Percentiles rank a stretch among this genome's conserved stretches.
Evolutionary conservation across 2,329 filamentous ascomycete species (phyloP).

Genomic region (Atkinsonella texensis): DNA sequence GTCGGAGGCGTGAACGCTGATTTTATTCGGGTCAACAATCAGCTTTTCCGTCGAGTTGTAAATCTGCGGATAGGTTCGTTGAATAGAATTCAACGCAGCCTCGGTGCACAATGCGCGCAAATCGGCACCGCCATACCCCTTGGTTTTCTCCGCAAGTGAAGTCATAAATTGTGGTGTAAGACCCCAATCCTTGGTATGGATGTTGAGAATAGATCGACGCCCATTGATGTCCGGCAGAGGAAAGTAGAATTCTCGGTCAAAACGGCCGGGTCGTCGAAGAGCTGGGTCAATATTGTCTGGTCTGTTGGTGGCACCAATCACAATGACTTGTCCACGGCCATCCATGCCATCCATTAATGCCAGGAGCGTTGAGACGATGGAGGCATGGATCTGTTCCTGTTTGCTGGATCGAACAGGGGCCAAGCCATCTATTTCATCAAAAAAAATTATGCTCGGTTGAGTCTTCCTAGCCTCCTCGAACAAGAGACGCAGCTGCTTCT

Average conservation of each 20-base stretch:
- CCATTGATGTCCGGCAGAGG: constrained; percentile 74
- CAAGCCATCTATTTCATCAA: constrained; percentile 95
- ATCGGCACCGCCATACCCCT: constrained; percentile 94
- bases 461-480: constrained; percentile 94
- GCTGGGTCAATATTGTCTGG: constrained; percentile 95
- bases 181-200: constrained; percentile 91
- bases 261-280: constrained; percentile 84
- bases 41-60: constrained; percentile 86
- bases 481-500: constrained; percentile 81
- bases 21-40: constrained; percentile 71
- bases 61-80: constrained; percentile 91
- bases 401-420: constrained; percentile 95
- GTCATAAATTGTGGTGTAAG: constrained; percentile 69
- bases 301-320: constrained; percentile 96
- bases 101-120: constrained; percentile 90
- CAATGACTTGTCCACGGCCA: constrained; percentile 93
- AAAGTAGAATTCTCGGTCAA: constrained; percentile 97
- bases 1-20: constrained; percentile 80
- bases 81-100: constrained; percentile 88
- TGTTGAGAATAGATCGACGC: constrained; percentile 79
- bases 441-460: constrained; percentile 98
- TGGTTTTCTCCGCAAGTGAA: constrained; percentile 75
- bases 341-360: constrained; percentile 98
- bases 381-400: constrained; percentile 96
- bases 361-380: constrained; percentile 88